Conservation (phyloP, 345 rosid genomes). For the Eucalyptus urophylla region DNA sequence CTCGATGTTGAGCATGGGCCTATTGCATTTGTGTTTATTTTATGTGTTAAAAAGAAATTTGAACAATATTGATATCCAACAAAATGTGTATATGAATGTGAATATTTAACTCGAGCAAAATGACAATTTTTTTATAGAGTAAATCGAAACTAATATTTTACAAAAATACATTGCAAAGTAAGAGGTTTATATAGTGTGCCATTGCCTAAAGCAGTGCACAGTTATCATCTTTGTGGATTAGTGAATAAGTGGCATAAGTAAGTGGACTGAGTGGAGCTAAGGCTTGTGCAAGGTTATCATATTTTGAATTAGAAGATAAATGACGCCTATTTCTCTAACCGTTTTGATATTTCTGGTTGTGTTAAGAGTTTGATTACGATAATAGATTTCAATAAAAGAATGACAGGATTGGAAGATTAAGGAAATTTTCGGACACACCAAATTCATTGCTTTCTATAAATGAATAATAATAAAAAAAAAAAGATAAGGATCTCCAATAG, state of each 20-base stretch:
- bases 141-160: neutral
- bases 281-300: neutral
- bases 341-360: neutral
- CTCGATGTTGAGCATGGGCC: neutral
- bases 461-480: neutral
- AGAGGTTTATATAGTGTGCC: neutral
- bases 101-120: neutral
- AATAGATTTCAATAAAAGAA: neutral
- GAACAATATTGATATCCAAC: neutral
- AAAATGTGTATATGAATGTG: neutral
- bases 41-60: neutral
- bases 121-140: neutral
- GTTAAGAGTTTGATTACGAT: neutral
- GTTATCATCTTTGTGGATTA: neutral
- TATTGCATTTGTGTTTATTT: neutral
- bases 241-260: neutral
- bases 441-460: neutral
- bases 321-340: neutral
- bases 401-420: neutral
- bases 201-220: neutral
- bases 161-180: neutral
- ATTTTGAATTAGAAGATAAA: neutral
- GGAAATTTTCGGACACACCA: neutral
- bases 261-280: neutral
- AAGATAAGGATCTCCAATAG: neutral